Conservation (phyloP, 1,284 basidiomycete genomes). For the Salmacisia buchloeana region DNA sequence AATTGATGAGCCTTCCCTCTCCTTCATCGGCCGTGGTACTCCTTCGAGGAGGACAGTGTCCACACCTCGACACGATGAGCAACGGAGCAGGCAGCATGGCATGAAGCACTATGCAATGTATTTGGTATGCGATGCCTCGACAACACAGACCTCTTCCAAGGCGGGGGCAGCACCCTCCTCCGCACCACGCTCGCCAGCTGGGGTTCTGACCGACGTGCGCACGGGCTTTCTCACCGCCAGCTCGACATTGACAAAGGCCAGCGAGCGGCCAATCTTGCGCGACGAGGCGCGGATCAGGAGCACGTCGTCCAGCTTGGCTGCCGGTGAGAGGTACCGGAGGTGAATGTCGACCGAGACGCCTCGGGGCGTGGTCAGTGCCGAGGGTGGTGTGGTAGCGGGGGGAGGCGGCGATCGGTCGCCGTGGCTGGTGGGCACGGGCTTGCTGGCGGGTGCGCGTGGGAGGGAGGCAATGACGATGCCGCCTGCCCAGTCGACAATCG, state of each 20-base stretch:
- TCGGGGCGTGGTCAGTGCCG: conserved; percentile 6
- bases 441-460: conserved; percentile 18
- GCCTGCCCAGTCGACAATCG: conserved; percentile 34
- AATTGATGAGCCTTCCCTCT: no score
- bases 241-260: conserved; percentile 33
- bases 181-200: no score
- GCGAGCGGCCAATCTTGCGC: conserved; percentile 27
- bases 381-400: background rate
- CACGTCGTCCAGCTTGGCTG: conserved; percentile 26
- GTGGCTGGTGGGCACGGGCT: conserved; percentile 10
- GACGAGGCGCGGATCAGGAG: conserved; percentile 25
- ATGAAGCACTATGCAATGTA: background rate
- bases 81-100: background rate
- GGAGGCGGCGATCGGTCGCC: background rate
- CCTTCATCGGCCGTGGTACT: no score
- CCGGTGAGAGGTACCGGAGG: conserved; percentile 22
- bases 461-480: conserved; percentile 31
- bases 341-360: conserved; percentile 36
- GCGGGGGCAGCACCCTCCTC: background rate
- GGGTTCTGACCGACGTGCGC: no score
- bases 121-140: background rate
- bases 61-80: background rate
- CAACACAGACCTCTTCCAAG: background rate
- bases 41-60: background rate
- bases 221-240: conserved; percentile 19